Evolutionary conservation across 169 alveolate genomes (phyloP), one percentile per base, ranked within the genome.

Genomic region (Eimeria tenella): DNA sequence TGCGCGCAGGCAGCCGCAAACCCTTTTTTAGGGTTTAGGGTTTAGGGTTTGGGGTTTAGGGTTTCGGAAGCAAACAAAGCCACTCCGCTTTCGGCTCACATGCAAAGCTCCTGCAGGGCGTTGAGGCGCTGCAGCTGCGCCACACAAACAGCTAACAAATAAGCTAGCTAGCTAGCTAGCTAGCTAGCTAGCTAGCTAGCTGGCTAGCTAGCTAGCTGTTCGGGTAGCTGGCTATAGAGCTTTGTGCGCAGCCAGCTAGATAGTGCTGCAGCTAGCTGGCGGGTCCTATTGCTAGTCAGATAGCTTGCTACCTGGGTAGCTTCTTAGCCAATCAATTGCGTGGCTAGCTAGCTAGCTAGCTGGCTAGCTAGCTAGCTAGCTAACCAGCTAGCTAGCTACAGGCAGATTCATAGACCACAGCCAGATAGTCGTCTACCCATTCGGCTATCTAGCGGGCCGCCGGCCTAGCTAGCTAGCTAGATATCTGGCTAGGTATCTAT

Each of bases 111-210:
- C 9, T 81, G 89, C 9, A 81, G 55, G 11, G 21, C 73, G 53
- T 81, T 81, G 53, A 81, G 73, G n/a, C 89, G 89, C 55, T 81
- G 89, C 53, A 81, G 89, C 89, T 81, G 89, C 31, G n/a, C n/a
- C 10, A 75, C 49, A 75, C 4, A 49, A 19, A 49, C 56, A 73
- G 42, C 42, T 31, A 31, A 31, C 42, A 31, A 31, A 31, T 31
- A 31, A 31, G 21, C 73, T 19, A 70, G 15, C 79, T 70, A 23
- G 79, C 1, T 17, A 70, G 49, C 8, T 19, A 70, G 52, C 52
- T 19, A 70, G 17, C 79, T 5, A 19, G 23, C 7, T 52, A 21
- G 17, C 52, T 63, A 63, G 73, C 13, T 63, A 63, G 73, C 73
- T 15, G 5, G 21, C 15, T 25, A 5, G 73, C 21, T 5, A 63